These are phyloP conservation scores for Angomonas ambiguus DNA, from an alignment of 208 protist genomes.

Conservation along the genomic window DNA sequence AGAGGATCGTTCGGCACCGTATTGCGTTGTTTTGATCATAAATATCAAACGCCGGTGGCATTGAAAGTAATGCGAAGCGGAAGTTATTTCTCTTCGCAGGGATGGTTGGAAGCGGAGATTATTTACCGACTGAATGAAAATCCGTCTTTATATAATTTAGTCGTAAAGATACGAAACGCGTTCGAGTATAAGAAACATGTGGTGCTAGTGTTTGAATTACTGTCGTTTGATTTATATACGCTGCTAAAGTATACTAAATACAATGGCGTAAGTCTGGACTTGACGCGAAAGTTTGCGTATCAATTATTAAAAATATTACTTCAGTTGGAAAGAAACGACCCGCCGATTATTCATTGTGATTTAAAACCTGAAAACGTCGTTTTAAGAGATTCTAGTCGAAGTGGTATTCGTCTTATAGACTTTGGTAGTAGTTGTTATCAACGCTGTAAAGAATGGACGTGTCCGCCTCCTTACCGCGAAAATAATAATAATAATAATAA, in stretches of 20 bases:
- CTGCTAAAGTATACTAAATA: slow-evolving; percentile 91
- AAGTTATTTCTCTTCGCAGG: slow-evolving; percentile 75
- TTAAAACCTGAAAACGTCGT: slow-evolving; percentile 97
- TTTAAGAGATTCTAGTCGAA: slow-evolving; percentile 81
- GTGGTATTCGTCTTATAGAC: slow-evolving; percentile 96
- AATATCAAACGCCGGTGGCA: slow-evolving; percentile 70
- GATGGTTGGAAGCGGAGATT: slow-evolving; percentile 82
- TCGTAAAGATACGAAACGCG: slow-evolving; percentile 81
- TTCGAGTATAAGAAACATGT: slow-evolving; percentile 93
- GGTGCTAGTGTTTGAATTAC: slow-evolving; percentile 97
- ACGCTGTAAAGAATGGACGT: slow-evolving; percentile 1
- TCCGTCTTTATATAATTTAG: slow-evolving; percentile 57
- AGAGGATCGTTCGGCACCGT: slow-evolving; percentile 89
- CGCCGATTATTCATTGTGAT: slow-evolving; percentile 97
- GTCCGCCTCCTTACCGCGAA: not conserved
- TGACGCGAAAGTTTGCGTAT: slow-evolving; percentile 93
- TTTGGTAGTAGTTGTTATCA: slow-evolving; percentile 97
- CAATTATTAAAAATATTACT: slow-evolving; percentile 90
- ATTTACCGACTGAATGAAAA: slow-evolving; percentile 70
- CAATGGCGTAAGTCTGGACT: slow-evolving; percentile 77
- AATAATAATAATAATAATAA: slow-evolving; percentile 8
- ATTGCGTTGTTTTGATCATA: slow-evolving; percentile 69
- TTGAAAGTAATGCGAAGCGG: slow-evolving; percentile 86
- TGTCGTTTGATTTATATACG: slow-evolving; percentile 96
- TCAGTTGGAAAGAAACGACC: slow-evolving; percentile 80